Base-by-base conservation (phyloP, 257 asterid genomes). In the Rubia yunnanensis region DNA sequence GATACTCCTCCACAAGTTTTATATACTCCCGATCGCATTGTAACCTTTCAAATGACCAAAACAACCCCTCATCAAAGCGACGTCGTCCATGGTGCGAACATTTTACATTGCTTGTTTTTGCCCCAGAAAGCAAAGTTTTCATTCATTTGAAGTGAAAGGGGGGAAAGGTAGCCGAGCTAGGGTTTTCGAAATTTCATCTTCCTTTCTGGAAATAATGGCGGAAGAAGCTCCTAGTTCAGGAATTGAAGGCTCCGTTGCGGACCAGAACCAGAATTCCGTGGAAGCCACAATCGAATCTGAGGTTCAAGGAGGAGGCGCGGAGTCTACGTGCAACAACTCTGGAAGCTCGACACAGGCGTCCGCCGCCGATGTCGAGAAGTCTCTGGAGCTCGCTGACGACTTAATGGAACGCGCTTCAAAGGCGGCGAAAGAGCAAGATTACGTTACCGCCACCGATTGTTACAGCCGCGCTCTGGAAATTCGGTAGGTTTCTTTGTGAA, bases 401-500 rank as follows among this genome's bases (percentile, higher is more conserved):
- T 79, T 86, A 80, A 76, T 82, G 81, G 80, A 60, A 53, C 84
- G 77, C 23, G 98, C 95, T 36, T 72, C 86, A 10, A 71, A 73
- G 65, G 96, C 99, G 59, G 76, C 79, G 18, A 79, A 86, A 70
- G 96, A 82, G 50, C 70, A 72, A 9, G 96, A 94, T 77, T 88
- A 82, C 35, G 72, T 77, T 10, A 94, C 88, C 65, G 96, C 99
- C 44, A 80, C 91, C 35, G 99, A 94, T 34, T 88, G 87, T 82
- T 94, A 74, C 62, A 90, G 98, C 80, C 98, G 99, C 77, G 96
- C 95, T 79, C 88, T 94, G 31, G 99, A 94, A 81, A 88, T 90
- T 70, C 84, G 86, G 99, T 94, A 65, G 65, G 64, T 23, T 30
- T 26, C 46, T 7, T 52, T 24, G 71, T 69, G 72, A 22, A 34